phyloP scores from a whole-genome alignment of 176 grass and related monocot species.

The Rhynchospora breviuscula region DNA sequence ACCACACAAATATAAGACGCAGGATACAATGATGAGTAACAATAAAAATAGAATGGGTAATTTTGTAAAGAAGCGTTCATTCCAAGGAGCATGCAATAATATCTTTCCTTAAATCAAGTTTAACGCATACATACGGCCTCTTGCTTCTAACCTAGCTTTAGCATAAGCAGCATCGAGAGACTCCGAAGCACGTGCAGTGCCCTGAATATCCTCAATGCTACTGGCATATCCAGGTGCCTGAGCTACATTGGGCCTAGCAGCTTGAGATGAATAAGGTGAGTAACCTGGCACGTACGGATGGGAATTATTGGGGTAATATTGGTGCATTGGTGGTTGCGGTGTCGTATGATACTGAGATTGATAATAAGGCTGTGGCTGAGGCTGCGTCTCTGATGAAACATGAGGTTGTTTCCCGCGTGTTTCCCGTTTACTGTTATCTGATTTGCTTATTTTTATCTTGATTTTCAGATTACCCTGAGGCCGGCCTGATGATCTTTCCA shows the following conservation, averaged over 20 bases:
- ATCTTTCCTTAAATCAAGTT: not conserved
- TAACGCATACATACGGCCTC: not conserved
- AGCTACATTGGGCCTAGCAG: not conserved
- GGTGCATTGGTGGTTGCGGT: not conserved
- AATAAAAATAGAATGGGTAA: no score
- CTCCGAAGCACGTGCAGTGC: not conserved
- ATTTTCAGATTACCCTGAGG: not conserved
- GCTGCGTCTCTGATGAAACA: not conserved
- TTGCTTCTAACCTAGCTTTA: not conserved
- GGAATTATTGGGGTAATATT: not conserved
- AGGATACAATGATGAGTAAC: no score
- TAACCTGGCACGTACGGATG: not conserved
- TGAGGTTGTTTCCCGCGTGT: not conserved
- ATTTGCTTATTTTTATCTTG: not conserved
- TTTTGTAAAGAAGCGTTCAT: no score
- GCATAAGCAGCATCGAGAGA: not conserved
- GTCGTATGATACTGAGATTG: not conserved
- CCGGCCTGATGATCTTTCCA: slow-evolving; percentile 50
- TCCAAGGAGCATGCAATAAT: not conserved
- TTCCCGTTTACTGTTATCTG: not conserved
- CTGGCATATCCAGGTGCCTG: not conserved
- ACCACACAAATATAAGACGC: no score
- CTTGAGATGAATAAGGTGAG: not conserved
- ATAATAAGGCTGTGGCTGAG: not conserved
- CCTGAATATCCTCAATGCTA: not conserved